Evolutionary conservation across 2,329 filamentous ascomycete species (phyloP), one percentile per base, ranked within the genome.

Genomic region (Microsporum audouinii): DNA sequence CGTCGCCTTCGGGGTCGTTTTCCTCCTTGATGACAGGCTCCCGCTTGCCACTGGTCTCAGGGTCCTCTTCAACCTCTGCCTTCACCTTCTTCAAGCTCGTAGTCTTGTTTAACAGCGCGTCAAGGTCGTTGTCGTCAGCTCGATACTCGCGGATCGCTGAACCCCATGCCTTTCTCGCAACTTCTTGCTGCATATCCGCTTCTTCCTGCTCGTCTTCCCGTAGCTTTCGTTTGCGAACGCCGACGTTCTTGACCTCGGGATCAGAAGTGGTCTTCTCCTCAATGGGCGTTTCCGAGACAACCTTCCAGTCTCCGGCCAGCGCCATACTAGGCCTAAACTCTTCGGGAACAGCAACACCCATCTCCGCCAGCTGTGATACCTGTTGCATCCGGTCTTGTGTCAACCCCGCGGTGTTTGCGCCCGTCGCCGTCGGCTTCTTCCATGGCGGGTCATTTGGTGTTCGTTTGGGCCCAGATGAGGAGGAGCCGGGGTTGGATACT

Each of bases 251-350:
- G 4, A 76, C 75, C 23, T 79, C 76, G 27, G 67, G 66, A 36
- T 66, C 71, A 12, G 73, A 72, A 8, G 79, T 23, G 17, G 17
- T 77, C 31, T 68, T 63, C 23, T 64, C 43, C 34, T 63, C 63
- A 41, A 76, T 69, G 27, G 68, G 66, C 34, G 67, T 75, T 65
- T 78, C 79, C 51, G 84, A 80, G 45, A 89, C 82, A 4, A 82
- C 84, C 62, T 89, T 84, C 92, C 92, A 99, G 59, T 95, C 88
- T 36, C 94, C 90, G 2, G 87, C 86, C 78, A 96, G 85, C 3
- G 91, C 91, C 83, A 96, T 85, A 63, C 94, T 89, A 1, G 82
- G 80, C 62, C 89, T 80, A 61, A 89, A 85, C 65, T 88, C 85
- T 51, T 89, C 85, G 0, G 94, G 94, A 60, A 97, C 83, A 55